A percentile compares a stretch with the other conserved stretches of the same genome.
Conservation (phyloP, 78 protist genomes). For the Mantamonas sphyraenae region DNA sequence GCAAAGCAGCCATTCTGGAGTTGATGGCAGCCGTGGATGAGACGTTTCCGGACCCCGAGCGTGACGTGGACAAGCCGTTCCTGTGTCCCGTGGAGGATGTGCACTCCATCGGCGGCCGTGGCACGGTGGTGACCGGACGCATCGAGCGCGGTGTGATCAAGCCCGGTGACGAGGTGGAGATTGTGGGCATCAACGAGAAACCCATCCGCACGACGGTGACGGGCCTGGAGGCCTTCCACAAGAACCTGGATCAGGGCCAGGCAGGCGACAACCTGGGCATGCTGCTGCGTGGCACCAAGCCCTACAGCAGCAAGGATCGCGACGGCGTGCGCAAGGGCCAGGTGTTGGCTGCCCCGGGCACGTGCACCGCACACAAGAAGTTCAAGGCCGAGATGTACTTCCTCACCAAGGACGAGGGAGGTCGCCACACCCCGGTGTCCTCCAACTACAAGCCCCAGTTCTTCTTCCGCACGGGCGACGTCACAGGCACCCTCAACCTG, state of each 20-base stretch:
- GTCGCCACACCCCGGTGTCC: slow-evolving; percentile 88
- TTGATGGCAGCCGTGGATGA: slow-evolving; percentile 74
- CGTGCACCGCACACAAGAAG: slow-evolving; percentile 56
- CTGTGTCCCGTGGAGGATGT: slow-evolving; percentile 88
- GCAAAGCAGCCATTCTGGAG: slow-evolving; percentile 48
- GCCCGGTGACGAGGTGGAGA: slow-evolving; percentile 75
- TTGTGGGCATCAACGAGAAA: slow-evolving; percentile 56
- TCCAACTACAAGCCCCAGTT: slow-evolving; percentile 76
- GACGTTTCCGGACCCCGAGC: slow-evolving; percentile 46
- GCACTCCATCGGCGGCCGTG: slow-evolving; percentile 87
- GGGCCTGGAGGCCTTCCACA: slow-evolving; percentile 92
- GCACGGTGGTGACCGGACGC: slow-evolving; percentile 92
- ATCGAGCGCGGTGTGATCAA: slow-evolving; percentile 81
- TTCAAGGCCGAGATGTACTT: slow-evolving; percentile 86
- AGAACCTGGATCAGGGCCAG: slow-evolving; percentile 65
- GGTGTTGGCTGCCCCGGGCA: slow-evolving; percentile 67
- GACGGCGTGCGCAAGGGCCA: slow-evolving; percentile 32
- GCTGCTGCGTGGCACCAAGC: slow-evolving; percentile 80
- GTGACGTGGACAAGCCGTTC: slow-evolving; percentile 84
- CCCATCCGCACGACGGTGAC: slow-evolving; percentile 54
- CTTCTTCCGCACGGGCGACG: slow-evolving; percentile 87
- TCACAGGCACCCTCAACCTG: slow-evolving; percentile 76
- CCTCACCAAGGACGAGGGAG: slow-evolving; percentile 89
- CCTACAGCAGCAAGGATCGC: slow-evolving; percentile 69
- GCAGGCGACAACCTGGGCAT: slow-evolving; percentile 95